These are phyloP conservation scores for Poronia punctata DNA, from an alignment of 495 filamentous ascomycete species.

Conservation along the genomic window DNA sequence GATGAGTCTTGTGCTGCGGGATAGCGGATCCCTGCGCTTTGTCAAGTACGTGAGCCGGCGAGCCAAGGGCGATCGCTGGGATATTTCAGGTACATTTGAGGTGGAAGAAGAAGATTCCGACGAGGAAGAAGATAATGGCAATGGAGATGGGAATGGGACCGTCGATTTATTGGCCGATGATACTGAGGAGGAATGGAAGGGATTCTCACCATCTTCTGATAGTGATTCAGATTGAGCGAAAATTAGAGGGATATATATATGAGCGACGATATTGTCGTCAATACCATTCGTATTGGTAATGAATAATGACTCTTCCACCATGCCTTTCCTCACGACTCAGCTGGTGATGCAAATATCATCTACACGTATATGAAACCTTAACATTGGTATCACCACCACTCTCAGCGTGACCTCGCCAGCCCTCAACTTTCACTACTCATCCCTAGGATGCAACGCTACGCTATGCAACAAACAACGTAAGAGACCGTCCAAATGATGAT, in stretches of 20 bases:
- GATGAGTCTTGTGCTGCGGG: constrained; percentile 80
- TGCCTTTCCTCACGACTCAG: too few species aligned
- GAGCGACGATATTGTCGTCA: too few species aligned
- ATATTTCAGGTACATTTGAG: constrained; percentile 65
- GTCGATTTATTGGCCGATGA: constrained; percentile 27
- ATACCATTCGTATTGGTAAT: too few species aligned
- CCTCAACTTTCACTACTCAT: too few species aligned
- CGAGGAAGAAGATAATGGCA: constrained; percentile 30
- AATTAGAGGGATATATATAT: constrained; percentile 13
- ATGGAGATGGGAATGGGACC: constrained; percentile 16
- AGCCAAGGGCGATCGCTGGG: constrained; percentile 89
- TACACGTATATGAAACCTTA: too few species aligned
- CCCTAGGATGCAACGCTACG: too few species aligned
- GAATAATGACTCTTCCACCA: too few species aligned
- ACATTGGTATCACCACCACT: too few species aligned
- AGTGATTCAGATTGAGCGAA: constrained; percentile 34
- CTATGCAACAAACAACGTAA: too few species aligned
- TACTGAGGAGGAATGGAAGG: constrained; percentile 41
- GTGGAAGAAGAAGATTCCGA: constrained; percentile 41
- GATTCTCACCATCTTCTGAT: constrained; percentile 37
- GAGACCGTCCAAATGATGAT: too few species aligned
- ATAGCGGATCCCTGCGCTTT: constrained; percentile 79
- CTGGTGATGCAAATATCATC: too few species aligned
- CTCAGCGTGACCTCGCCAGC: too few species aligned
- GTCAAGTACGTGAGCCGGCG: constrained; percentile 87